Evolutionary conservation across 1,284 basidiomycete genomes (phyloP).

Genomic region (Trichosporon asahii): DNA sequence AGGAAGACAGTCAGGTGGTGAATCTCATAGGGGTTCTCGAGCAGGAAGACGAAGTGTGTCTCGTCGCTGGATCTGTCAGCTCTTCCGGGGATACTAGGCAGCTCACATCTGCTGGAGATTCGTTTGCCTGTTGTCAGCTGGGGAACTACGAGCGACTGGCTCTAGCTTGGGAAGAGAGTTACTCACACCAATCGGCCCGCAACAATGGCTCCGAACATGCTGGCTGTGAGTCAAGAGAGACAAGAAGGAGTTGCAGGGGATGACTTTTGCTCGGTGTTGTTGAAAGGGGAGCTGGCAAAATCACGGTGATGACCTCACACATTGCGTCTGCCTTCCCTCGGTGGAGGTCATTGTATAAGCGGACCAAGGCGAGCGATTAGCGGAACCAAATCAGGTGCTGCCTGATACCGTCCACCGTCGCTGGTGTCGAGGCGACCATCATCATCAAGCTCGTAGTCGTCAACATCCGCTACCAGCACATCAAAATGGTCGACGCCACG

Average conservation of each 20-base stretch:
- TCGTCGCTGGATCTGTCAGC: constrained; percentile 55
- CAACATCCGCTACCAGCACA: neutral
- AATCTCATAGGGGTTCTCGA: constrained; percentile 70
- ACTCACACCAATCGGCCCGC: neutral
- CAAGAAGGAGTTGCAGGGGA: neutral
- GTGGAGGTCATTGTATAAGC: neutral
- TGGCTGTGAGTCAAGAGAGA: neutral
- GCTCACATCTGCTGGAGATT: constrained; percentile 50
- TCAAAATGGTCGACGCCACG: constrained; percentile 15
- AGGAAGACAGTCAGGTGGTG: constrained; percentile 89
- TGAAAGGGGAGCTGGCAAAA: neutral
- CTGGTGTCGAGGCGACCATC: neutral
- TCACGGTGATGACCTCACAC: neutral
- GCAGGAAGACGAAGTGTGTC: constrained; percentile 77
- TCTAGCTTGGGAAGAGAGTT: neutral
- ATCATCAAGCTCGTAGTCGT: neutral
- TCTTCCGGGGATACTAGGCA: neutral
- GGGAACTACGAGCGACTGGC: no score
- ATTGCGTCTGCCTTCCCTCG: neutral
- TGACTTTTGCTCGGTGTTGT: no score
- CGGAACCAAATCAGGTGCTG: neutral
- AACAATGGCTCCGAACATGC: neutral
- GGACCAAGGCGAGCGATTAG: neutral
- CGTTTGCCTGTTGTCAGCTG: constrained; percentile 41
- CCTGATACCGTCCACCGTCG: neutral